Evolutionary conservation across 2,329 filamentous ascomycete genomes (phyloP), one percentile per base, ranked within the genome.

Genomic region (Dactylellina sp.): DNA sequence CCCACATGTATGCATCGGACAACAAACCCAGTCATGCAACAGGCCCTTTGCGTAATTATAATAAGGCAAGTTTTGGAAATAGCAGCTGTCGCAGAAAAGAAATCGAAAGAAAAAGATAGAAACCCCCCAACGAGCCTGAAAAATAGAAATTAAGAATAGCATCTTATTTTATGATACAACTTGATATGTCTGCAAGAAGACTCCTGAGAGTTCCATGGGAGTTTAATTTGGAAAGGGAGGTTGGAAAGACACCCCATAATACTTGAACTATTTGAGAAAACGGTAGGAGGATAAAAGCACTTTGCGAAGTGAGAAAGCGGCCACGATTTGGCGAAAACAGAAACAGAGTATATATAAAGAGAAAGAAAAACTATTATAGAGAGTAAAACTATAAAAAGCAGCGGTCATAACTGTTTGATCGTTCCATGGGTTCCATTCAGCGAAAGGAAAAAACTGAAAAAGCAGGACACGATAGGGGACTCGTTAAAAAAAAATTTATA

Each of bases 401-500:
- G 44, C 44, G 35, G 55, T 55, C 55, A 46, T 68, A 52, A 68
- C 57, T 22, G 40, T 50, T 46, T 52, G 46, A 44, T 57, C 53
- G 53, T 57, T 57, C 20, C 53, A 44, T 32, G 50, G 39, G 50
- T 68, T 68, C 53, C 53, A 53, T 68, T 28, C 49, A 35, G 11
- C 44, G 39, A 39, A 35, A 35, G 47, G 39, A 39, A 37, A 49
- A 50, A 60, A 44, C 25, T 59, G 28, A 57, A 4, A 56, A 57
- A 42, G 20, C 16, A 42, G 53, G 37, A 42, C 35, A 44, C 53
- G 20, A 57, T 28, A 44, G 14, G 52, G 44, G 44, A 66, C 56
- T 71, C 65, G 49, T 71, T 47, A 71, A 68, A 52, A 22, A 62
- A 39, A 40, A 35, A n/a, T n/a, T n/a, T n/a, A n/a, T n/a, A n/a